Conservation (phyloP, 768 basidiomycete species). For the Leccinum imitatum region DNA sequence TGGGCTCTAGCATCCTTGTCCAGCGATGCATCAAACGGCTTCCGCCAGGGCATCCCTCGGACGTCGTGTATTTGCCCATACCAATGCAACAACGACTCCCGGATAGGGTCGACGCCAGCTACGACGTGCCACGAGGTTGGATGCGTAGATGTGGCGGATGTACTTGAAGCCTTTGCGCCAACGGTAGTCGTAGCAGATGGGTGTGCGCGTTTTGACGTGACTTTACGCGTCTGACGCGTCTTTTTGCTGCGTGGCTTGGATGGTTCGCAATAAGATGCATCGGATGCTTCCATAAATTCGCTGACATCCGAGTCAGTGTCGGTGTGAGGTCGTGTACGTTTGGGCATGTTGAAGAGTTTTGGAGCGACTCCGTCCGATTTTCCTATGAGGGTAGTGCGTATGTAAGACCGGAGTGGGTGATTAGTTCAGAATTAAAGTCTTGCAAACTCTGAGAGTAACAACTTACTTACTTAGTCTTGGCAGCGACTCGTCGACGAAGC, state of each 20-base stretch:
- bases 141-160: conserved; percentile 33
- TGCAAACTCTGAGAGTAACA: too few species aligned
- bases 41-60: conserved; percentile 95
- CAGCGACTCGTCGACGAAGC: too few species aligned
- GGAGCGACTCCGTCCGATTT: background rate
- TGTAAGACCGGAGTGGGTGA: too few species aligned
- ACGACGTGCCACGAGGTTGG: conserved; percentile 51
- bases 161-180: background rate
- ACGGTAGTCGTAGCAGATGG: background rate
- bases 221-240: conserved; percentile 18
- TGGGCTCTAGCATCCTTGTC: conserved; percentile 66
- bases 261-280: conserved; percentile 22
- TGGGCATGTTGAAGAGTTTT: conserved; percentile 25
- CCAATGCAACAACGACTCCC: conserved; percentile 60
- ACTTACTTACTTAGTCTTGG: too few species aligned
- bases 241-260: conserved; percentile 12
- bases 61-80: conserved; percentile 62
- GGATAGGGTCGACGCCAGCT: conserved; percentile 37
- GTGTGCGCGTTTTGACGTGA: conserved; percentile 16
- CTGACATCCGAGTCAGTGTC: conserved; percentile 13
- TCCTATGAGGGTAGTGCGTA: background rate
- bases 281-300: conserved; percentile 19
- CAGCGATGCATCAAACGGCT: conserved; percentile 57
- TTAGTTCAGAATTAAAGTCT: background rate
- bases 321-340: conserved; percentile 24